Base-by-base conservation (phyloP, 768 basidiomycete genomes). In the Tulasnella sp. region DNA sequence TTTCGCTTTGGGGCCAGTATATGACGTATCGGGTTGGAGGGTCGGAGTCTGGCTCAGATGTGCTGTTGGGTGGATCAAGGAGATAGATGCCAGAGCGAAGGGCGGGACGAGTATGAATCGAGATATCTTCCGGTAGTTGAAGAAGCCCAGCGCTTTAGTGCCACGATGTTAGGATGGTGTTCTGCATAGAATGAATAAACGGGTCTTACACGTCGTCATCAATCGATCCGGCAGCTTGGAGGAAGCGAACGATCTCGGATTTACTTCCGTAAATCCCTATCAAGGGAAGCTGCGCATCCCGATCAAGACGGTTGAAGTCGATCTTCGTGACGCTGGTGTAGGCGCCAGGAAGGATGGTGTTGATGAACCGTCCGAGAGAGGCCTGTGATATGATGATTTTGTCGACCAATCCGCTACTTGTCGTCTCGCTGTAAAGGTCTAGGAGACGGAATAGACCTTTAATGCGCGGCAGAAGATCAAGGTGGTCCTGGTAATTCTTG, bases 311-410 rank as follows among this genome's bases (percentile, higher is more conserved):
- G 73, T 87, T 87, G 84, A 92, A 92, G 81, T 92, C 87, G 80
- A 92, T 89, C 44, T 88, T 89, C 2, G 89, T 91, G 76, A 91
- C 85, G 0, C 90, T 90, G 1, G 83, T 80, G 82, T 91, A 92
- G 9, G 92, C 88, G 1, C 89, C 88, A 0, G 91, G 90, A 50
- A 83, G 86, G 11, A 91, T 73, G 28, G 83, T 83, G 75, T 91
- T 90, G 82, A 90, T 87, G 76, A 92, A 88, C 1, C 85, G 82
- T 80, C 86, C 85, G 22, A 92, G 85, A 2, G 90, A 88, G 2
- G 87, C 85, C 83, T 91, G 90, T 1, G 87, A 86, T 40, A 92
- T 92, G 83, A 92, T 89, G 44, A 92, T 88, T 83, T 92, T 92
- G 82, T 91, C 90, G 28, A 82, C 82, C 77, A 81, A 42, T 22